A percentile compares a stretch with the other conserved stretches of the same genome.
Conservation (phyloP, 2,329 filamentous ascomycete genomes). For the Tricladium varicosporioides region DNA sequence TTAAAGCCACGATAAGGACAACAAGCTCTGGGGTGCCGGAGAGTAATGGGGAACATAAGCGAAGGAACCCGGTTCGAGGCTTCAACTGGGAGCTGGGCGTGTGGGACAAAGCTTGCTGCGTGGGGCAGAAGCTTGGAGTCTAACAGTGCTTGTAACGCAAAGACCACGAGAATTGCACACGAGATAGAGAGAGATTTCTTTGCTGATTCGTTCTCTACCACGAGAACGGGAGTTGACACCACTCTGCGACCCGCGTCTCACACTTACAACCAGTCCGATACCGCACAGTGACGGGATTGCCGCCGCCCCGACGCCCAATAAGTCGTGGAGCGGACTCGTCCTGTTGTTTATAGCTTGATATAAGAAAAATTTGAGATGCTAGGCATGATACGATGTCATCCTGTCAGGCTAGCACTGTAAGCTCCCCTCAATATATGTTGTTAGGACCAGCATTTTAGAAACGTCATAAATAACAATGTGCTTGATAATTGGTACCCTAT, state of each 20-base stretch:
- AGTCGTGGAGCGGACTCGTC: too few species aligned
- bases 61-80: not conserved
- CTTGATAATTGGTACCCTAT: not conserved
- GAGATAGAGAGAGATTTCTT: not conserved
- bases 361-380: too few species aligned
- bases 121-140: not conserved
- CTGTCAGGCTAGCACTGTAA: not conserved
- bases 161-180: not conserved
- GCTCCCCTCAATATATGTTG: not conserved
- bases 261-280: not conserved
- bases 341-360: too few species aligned
- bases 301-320: not conserved
- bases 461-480: not conserved
- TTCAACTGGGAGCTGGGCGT: not conserved
- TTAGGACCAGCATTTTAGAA: not conserved
- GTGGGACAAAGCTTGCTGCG: not conserved
- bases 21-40: too few species aligned
- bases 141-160: not conserved
- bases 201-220: too few species aligned
- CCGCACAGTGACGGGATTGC: not conserved
- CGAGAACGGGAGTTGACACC: not conserved
- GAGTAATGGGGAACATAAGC: not conserved
- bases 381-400: too few species aligned
- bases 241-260: not conserved
- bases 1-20: slow-evolving; percentile 1